Base-by-base conservation (phyloP, 192 early-diverging fungal genomes). In the Dimargaris cristalligena region DNA sequence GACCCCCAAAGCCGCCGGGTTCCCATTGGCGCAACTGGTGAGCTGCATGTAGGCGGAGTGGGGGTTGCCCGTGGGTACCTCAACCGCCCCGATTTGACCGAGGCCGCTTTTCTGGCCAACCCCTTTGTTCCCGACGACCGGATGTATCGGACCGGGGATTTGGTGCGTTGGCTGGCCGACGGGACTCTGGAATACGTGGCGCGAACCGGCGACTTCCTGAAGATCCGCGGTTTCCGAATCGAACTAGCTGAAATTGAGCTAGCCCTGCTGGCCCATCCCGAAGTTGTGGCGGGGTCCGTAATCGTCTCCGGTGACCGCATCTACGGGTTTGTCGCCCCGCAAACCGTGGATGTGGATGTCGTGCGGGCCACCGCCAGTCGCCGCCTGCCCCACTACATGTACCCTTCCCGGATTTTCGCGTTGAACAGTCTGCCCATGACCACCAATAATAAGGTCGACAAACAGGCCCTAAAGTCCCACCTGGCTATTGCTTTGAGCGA, bases 21-120 rank as follows among this genome's bases (percentile, higher is more conserved):
- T 16, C 54, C 54, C 10, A 9, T 34, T 33, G 54, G 54, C 32
- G 54, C 34, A 14, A 18, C 23, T 0, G 54, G 54, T 3, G 54
- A 56, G 34, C 31, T 56, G 1, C 34, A 33, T 34, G 16, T 56
- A 4, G 54, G 54, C 20, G 54, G 54, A 3, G 20, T 3, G 4
- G 16, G 31, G 20, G 9, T 56, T 11, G 20, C 32, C 20, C 32
- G 32, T 2, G 54, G 54, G 1, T 56, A 56, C 14, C 23, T 34
- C 32, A 29, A 56, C 54, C 54, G 54, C 8, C 54, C 54, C 20
- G 54, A 56, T 14, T 32, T 56, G 31, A 33, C 30, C 23, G 54
- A 11, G 2, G 16, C 14, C 20, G 32, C 30, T 34, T 34, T 56
- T 9, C 9, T 29, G 16, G 2, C 54, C 2, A 20, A 56, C 31